Evolutionary conservation across 2,329 filamentous ascomycete genomes (phyloP).

Genomic region (Cryphonectria japonica): DNA sequence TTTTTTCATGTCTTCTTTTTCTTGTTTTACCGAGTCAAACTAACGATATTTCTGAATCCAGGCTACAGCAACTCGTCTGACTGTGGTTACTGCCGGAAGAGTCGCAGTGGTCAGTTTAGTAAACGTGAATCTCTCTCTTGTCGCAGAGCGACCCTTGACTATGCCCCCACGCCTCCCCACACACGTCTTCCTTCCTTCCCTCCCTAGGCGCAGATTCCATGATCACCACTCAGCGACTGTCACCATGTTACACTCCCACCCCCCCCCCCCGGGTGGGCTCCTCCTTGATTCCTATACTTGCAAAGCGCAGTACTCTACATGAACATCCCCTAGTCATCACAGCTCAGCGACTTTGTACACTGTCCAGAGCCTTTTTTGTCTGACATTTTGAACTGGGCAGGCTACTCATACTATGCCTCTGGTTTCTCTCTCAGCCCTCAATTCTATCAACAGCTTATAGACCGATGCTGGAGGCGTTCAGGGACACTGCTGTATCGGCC

Average conservation of each 20-base stretch:
- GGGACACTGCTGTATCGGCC: conserved; percentile 75
- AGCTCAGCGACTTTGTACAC: not conserved
- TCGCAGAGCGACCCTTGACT: conserved; percentile 10
- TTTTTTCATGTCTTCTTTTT: not conserved
- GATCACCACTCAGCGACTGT: not conserved
- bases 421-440: conserved; percentile 63
- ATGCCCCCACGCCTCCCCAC: not conserved
- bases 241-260: not conserved
- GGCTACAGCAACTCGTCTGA: conserved; percentile 56
- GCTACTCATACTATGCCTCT: conserved; percentile 73
- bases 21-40: too few species aligned
- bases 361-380: conserved; percentile 1
- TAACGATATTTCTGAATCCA: conserved; percentile 32
- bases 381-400: conserved; percentile 45
- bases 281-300: not conserved
- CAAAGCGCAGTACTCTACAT: not conserved
- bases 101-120: conserved; percentile 52
- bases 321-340: not conserved
- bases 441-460: conserved; percentile 73
- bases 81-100: conserved; percentile 57
- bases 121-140: conserved; percentile 46
- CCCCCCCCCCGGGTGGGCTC: not conserved
- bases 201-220: not conserved
- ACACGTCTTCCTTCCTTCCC: not conserved
- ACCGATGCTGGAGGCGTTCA: conserved; percentile 79